Conservation (phyloP, 169 alveolate species). For the Perkinsus olseni region DNA sequence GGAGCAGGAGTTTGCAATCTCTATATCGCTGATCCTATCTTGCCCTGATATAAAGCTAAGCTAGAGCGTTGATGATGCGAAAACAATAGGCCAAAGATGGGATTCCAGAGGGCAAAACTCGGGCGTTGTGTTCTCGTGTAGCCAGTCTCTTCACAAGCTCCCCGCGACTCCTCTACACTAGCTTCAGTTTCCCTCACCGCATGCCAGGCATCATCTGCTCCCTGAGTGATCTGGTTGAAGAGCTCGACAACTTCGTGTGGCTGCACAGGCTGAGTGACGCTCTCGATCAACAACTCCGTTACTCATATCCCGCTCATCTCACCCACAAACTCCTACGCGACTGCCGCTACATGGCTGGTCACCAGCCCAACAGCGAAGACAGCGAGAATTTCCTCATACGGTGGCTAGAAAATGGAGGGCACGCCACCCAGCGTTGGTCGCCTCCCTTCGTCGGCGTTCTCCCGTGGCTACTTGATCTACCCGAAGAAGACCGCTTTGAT, state of each 20-base stretch:
- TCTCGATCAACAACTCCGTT: neutral
- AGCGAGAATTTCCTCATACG: neutral
- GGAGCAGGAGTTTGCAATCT: too few relatives aligned
- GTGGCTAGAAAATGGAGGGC: neutral
- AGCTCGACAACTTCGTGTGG: neutral
- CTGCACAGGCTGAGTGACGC: neutral
- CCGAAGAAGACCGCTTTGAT: neutral
- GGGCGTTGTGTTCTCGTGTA: too few relatives aligned
- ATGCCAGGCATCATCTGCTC: neutral
- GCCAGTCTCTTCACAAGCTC: too few relatives aligned
- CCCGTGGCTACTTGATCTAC: neutral
- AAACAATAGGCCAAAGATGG: too few relatives aligned
- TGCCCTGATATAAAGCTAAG: too few relatives aligned
- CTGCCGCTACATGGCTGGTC: neutral
- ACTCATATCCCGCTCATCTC: neutral
- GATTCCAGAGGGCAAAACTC: too few relatives aligned
- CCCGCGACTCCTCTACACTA: too few relatives aligned
- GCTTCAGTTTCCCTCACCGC: too few relatives aligned
- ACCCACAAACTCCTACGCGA: neutral
- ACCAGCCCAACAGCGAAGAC: neutral
- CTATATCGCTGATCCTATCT: too few relatives aligned
- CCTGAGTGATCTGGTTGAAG: neutral
- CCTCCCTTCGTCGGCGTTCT: neutral
- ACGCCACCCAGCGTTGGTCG: neutral
- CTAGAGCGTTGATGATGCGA: too few relatives aligned